Evolutionary conservation across 1,284 basidiomycete genomes (phyloP), one percentile per base, ranked within the genome.

Genomic region (Naganishia cerealis): DNA sequence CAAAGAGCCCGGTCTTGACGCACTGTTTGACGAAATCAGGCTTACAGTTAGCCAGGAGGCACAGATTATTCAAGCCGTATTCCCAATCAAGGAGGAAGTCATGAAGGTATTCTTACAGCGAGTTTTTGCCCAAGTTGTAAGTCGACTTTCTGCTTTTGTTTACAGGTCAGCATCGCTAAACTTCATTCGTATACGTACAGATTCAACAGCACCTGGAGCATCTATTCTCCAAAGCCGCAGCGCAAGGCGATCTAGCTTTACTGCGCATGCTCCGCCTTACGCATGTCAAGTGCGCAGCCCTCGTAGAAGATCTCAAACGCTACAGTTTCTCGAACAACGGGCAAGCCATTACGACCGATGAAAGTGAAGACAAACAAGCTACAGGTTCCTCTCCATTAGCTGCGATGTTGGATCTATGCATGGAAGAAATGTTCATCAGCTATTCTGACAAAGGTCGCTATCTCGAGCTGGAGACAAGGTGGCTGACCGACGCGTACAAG

Each of bases 41-140:
- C 83, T 85, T 7, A 98, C 94, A 0, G 94, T 98, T 24, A 91
- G 90, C 43, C 92, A 95, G 73, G 96, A 99, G 80, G 90, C 92
- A 0, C 94, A 98, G 77, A 99, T 99, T 70, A 94, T 99, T 54
- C 94, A 95, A 77, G 96, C 94, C 1, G 96, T 99, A 4, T 99
- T 99, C 79, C 96, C 96, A 0, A 94, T 94, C 73, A 95, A 96
- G 12, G 87, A 90, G 10, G 86, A 93, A n/a, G 96, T 99, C 16
- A 95, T 99, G 93, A 93, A 97, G 80, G 94, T 98, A 8, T 99
- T 99, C 80, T 81, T 99, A 50, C 96, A 98, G 78, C 86, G 96
- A 46, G 92, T 99, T 0, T 99, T 99, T 81, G 95, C 94, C 0
- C 96, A 99, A 83, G 93, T 94, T 26, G 93, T 94, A 76, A 74